Evolutionary conservation across 306 rosid genomes (phyloP).

Genomic region (Myrica gale): DNA sequence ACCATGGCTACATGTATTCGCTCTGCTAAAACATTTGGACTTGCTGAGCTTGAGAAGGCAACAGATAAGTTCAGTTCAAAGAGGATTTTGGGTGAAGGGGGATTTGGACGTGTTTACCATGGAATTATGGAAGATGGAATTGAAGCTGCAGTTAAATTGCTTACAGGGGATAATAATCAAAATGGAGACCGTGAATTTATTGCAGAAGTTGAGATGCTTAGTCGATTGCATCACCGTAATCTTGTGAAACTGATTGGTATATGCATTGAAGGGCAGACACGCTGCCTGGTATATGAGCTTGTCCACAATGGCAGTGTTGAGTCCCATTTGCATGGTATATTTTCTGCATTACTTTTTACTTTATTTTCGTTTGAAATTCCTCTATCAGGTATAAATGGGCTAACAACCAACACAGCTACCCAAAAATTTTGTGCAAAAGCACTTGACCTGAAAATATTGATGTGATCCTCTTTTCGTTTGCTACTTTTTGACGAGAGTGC

Average conservation of each 20-base stretch:
- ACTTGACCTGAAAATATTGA: background rate
- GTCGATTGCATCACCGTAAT: slow-evolving; percentile 97
- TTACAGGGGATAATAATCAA: slow-evolving; percentile 60
- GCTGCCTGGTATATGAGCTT: slow-evolving; percentile 91
- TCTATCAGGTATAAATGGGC: background rate
- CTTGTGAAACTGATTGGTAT: slow-evolving; percentile 92
- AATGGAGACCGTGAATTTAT: slow-evolving; percentile 84
- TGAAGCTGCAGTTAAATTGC: slow-evolving; percentile 90
- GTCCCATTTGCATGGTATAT: slow-evolving; percentile 93
- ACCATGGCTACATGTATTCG: slow-evolving; percentile 63
- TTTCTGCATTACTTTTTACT: slow-evolving; percentile 22
- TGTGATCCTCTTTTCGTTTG: background rate
- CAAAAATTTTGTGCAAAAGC: background rate
- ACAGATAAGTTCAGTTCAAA: slow-evolving; percentile 73
- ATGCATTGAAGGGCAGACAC: slow-evolving; percentile 75
- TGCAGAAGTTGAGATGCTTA: slow-evolving; percentile 86
- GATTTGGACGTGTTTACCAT: slow-evolving; percentile 86
- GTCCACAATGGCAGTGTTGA: slow-evolving; percentile 92
- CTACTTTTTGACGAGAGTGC: background rate
- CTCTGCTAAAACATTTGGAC: slow-evolving; percentile 73
- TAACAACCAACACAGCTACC: background rate
- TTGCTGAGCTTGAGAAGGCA: slow-evolving; percentile 84
- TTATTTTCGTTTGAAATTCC: slow-evolving; percentile 13
- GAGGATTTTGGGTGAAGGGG: slow-evolving; percentile 90
- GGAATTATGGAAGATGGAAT: slow-evolving; percentile 79